Conservation (phyloP, 2,329 filamentous ascomycete species). For the Xylariaceae sp. region DNA sequence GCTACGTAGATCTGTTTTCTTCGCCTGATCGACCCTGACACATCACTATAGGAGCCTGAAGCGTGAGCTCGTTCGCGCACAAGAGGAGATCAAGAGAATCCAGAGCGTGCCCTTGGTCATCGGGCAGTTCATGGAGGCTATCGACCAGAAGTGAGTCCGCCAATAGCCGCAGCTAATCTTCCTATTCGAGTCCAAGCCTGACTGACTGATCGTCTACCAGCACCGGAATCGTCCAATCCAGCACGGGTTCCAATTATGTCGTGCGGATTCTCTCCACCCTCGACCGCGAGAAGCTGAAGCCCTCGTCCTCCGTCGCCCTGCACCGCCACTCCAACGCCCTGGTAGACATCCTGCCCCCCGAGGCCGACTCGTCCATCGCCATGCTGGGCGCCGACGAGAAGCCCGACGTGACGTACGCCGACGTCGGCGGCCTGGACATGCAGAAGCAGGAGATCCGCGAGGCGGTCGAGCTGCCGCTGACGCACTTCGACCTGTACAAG, state of each 20-base stretch:
- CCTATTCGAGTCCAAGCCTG: too few relatives aligned
- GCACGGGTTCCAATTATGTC: conserved; percentile 97
- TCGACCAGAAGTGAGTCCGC: conserved; percentile 86
- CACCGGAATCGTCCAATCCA: conserved; percentile 97
- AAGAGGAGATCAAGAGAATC: conserved; percentile 99
- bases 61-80: conserved; percentile 92
- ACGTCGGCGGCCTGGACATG: conserved; percentile 98
- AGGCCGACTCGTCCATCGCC: conserved; percentile 97
- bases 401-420: conserved; percentile 96
- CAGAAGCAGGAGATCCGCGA: conserved; percentile 99
- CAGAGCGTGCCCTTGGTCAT: conserved; percentile 98
- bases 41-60: conserved; percentile 74
- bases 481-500: conserved; percentile 97
- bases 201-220: conserved; percentile 51
- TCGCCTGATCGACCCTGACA: conserved; percentile 23
- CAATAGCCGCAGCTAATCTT: conserved; percentile 1
- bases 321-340: conserved; percentile 98
- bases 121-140: conserved; percentile 99
- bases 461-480: conserved; percentile 93
- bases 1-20: background rate
- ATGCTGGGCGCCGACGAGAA: conserved; percentile 98
- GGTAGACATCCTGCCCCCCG: conserved; percentile 97
- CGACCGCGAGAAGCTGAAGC: conserved; percentile 97
- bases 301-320: conserved; percentile 94
- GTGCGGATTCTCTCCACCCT: conserved; percentile 97